Base-by-base conservation (phyloP, 257 asterid genomes). In the Schizonepeta tenuifolia region DNA sequence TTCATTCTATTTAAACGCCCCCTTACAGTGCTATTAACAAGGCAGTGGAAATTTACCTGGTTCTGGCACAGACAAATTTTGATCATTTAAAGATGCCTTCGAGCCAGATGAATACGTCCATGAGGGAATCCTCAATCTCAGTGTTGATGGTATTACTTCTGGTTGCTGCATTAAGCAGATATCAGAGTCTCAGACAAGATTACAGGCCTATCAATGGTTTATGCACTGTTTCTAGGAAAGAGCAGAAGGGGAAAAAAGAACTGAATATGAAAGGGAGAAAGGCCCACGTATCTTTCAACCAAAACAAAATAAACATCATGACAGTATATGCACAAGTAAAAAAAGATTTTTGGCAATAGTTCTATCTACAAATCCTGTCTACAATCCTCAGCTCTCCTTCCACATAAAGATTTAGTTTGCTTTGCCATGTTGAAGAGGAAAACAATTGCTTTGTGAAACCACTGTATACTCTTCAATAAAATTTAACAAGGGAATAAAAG, bases 41-140 rank as follows among this genome's bases (percentile, higher is more conserved):
- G 63, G 44, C 26, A 66, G 75, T 36, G 50, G 20, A 40, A 33
- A 41, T 51, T 77, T 67, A 92, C 96, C 98, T 43, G 98, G 85
- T 57, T 72, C 58, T 17, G 89, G 91, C 68, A 84, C 40, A 26
- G 88, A 53, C 73, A 92, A 65, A 21, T 77, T 73, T 60, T 76
- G 70, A 67, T 82, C 88, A 47, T 92, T 92, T 68, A 92, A 67
- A 38, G 75, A 54, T 51, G 90, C 93, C 72, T 79, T 78, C 5
- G 87, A 85, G 18, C 85, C 88, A 75, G 58, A 35, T 47, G 86
- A 78, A 46, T 68, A 24, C 59, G 90, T 79, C 98, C 98, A 92
- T 4, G 68, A 31, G 11, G 98, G 98, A 65, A 92, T 79, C 79
- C 98, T 85, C 78, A 90, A 78, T 56, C 85, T 80, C 71, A 90